Evolutionary conservation across 2,329 filamentous ascomycete genomes (phyloP), one percentile per base, ranked within the genome.

Genomic region (Conoideocrella luteorostrata): DNA sequence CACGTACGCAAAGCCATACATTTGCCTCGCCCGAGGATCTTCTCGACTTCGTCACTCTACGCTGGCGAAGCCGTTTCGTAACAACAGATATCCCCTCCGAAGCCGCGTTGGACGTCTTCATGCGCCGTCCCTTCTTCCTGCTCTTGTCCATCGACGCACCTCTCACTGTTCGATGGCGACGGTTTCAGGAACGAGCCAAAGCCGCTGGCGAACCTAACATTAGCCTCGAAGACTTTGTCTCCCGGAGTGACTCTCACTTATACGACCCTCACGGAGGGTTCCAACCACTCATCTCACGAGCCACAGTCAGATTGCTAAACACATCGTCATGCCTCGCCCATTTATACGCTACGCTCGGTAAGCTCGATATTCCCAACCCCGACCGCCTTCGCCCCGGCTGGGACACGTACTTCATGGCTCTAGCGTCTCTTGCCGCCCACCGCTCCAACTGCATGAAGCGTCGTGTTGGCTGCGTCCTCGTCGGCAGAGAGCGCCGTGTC

Each of bases 391-490:
- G 93, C 2, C 93, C 93, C 1, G 83, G 80, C 39, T 98, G 93
- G 93, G 93, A 98, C 65, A 83, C 86, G 56, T 98, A 98, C 69
- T 98, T 98, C 61, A 98, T 98, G 93, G 81, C 87, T 32, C 74
- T 98, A n/a, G 90, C 93, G 5, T 88, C 86, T 26, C 79, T 98
- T 38, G 93, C 93, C 7, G 87, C 91, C 1, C 85, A 88, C 54
- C 79, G 93, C 51, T 88, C 84, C 59, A 98, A 98, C 65, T 98
- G 93, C 71, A 98, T 98, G 93, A 96, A 97, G 69, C 78, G 93
- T 23, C 82, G 91, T 51, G 93, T 98, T 2, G 93, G 93, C 7
- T 96, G 90, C 66, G 93, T 97, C 6, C 75, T 98, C 9, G 90
- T 97, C 26, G 72, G 72, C 47, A 76, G 84, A 50, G 84, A 89